phyloP scores from a whole-genome alignment of 2,329 filamentous ascomycete genomes.

The Proliferodiscus dingleyae region DNA sequence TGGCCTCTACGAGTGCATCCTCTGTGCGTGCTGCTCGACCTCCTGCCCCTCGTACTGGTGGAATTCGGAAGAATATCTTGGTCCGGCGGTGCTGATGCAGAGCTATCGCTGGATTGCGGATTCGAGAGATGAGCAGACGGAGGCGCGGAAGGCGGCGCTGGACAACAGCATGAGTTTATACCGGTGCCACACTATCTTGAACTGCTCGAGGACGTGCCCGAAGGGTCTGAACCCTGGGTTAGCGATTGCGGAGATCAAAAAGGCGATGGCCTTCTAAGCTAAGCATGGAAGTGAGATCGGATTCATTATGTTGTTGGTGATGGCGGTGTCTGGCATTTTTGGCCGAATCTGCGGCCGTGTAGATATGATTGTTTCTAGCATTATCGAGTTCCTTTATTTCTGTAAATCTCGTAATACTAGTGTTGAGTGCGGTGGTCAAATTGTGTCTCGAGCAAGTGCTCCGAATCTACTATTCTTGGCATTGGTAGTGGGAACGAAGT shows the following conservation, averaged over 20 bases:
- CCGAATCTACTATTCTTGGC: too few relatives aligned
- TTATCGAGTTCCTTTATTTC: constrained; percentile 6
- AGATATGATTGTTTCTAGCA: constrained; percentile 8
- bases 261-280: constrained; percentile 67
- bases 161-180: constrained; percentile 99
- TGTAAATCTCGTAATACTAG: neutral
- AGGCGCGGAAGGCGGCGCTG: constrained; percentile 81
- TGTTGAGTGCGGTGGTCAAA: too few relatives aligned
- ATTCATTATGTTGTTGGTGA: constrained; percentile 3
- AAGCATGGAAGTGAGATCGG: constrained; percentile 1
- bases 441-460: too few relatives aligned
- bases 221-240: constrained; percentile 96
- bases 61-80: constrained; percentile 98
- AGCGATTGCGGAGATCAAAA: constrained; percentile 98
- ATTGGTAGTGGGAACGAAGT: too few relatives aligned
- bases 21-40: constrained; percentile 98
- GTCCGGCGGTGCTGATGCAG: constrained; percentile 92
- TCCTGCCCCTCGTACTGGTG: constrained; percentile 99
- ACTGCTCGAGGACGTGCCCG: constrained; percentile 95
- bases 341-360: constrained; percentile 18
- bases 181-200: constrained; percentile 98
- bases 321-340: constrained; percentile 10
- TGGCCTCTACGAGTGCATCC: constrained; percentile 97
- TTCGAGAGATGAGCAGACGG: constrained; percentile 85
- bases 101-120: constrained; percentile 97